Conservation (phyloP, 805 yeast species). For the Kluyveromyces aestuarii region DNA sequence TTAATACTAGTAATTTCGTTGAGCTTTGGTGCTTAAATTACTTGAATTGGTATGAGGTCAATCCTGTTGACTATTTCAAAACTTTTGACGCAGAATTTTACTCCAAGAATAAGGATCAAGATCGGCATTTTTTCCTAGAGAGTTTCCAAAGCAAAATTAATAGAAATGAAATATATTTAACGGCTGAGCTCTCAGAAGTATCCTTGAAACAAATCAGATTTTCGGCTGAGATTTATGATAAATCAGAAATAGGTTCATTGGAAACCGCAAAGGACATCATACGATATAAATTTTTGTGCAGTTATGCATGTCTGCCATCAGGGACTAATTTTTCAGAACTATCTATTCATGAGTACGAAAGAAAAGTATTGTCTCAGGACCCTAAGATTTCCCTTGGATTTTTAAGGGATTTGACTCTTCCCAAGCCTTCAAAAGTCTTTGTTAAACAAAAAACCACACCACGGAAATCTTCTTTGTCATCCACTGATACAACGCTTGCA, state of each 20-base stretch:
- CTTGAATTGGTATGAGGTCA: slow-evolving; percentile 34
- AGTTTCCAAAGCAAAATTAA: slow-evolving; percentile 16
- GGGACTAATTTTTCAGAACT: slow-evolving; percentile 9
- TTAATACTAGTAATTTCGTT: slow-evolving; percentile 39
- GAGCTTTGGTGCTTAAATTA: slow-evolving; percentile 43
- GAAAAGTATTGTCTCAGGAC: slow-evolving; percentile 2
- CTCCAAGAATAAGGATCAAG: slow-evolving; percentile 9
- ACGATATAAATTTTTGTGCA: slow-evolving; percentile 8
- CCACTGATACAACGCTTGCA: background rate
- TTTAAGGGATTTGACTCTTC: slow-evolving; percentile 9
- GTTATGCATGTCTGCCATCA: slow-evolving; percentile 13
- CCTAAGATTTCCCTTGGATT: slow-evolving; percentile 12
- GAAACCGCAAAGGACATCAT: background rate
- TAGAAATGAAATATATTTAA: slow-evolving; percentile 44
- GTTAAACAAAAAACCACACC: background rate
- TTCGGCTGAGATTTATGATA: slow-evolving; percentile 37
- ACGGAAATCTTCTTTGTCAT: background rate
- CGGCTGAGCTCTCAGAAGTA: slow-evolving; percentile 41
- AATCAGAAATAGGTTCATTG: slow-evolving; percentile 20
- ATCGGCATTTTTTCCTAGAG: slow-evolving; percentile 9
- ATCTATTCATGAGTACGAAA: slow-evolving; percentile 7
- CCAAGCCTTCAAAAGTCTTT: background rate
- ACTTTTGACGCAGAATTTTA: slow-evolving; percentile 16
- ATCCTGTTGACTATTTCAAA: slow-evolving; percentile 20
- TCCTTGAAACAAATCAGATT: slow-evolving; percentile 35